A percentile compares a stretch with the other conserved stretches of the same genome.
Conservation (phyloP, 371 early-diverging fungal genomes). For the Lichtheimia ramosa region DNA sequence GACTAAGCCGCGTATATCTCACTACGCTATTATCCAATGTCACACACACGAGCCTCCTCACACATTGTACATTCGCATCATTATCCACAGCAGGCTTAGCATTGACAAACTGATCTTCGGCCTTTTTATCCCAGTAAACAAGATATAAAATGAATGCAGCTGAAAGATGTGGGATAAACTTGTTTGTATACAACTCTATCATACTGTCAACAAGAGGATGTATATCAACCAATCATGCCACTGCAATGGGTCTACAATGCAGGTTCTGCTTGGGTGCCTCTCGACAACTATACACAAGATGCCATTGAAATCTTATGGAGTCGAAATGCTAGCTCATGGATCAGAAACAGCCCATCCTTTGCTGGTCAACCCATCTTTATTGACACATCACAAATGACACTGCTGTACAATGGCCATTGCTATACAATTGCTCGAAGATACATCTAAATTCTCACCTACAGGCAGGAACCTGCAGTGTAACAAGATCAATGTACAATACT, state of each 20-base stretch:
- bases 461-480: no score
- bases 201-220: background rate
- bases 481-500: no score
- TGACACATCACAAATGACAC: conserved; percentile 16
- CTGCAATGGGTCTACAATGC: conserved; percentile 25
- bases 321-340: conserved; percentile 16
- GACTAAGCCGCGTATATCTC: no score
- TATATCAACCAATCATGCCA: background rate
- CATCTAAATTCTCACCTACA: no score
- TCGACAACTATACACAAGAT: conserved; percentile 17
- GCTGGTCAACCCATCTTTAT: conserved; percentile 18
- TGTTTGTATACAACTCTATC: background rate
- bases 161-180: no score
- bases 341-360: conserved; percentile 19
- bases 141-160: no score
- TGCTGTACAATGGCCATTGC: conserved; percentile 14
- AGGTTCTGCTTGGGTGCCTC: conserved; percentile 19
- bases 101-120: no score
- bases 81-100: no score
- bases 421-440: conserved; percentile 22
- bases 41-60: no score
- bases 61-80: no score
- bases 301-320: conserved; percentile 18
- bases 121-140: no score
- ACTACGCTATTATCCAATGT: no score